These are phyloP conservation scores for Linderniella brevidens DNA, from an alignment of 257 asterid species.

Conservation along the genomic window DNA sequence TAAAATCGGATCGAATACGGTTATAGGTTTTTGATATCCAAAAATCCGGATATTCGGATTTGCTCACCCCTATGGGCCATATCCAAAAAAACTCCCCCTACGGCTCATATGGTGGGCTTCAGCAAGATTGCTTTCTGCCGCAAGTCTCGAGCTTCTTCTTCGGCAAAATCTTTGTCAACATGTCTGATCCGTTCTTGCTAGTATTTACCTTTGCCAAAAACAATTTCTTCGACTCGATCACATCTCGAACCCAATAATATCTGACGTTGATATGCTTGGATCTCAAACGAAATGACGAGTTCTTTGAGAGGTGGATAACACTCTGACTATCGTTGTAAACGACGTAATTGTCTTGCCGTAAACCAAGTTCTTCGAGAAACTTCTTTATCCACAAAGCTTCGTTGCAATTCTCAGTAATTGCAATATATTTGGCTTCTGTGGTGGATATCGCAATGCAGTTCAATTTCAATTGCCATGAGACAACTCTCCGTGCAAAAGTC, in stretches of 20 bases:
- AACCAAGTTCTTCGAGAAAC: conserved; percentile 1
- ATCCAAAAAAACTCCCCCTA: conserved; percentile 1
- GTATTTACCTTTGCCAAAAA: neutral
- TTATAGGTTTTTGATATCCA: too few relatives aligned
- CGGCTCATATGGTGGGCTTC: neutral
- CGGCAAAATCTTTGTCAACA: conserved; percentile 5
- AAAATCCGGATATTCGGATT: too few relatives aligned
- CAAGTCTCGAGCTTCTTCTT: neutral
- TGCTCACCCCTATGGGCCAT: too few relatives aligned
- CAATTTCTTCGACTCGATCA: neutral
- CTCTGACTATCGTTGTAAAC: neutral
- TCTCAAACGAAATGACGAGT: neutral
- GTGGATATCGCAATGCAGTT: conserved; percentile 1
- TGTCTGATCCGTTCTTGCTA: neutral
- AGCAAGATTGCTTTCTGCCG: neutral
- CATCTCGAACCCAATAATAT: conserved; percentile 4
- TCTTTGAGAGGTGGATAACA: neutral
- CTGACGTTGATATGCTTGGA: conserved; percentile 1
- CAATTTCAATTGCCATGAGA: neutral
- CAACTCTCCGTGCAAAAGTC: neutral
- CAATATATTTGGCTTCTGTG: neutral
- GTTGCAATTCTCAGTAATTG: neutral
- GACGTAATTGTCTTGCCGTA: neutral
- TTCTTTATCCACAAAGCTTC: neutral
- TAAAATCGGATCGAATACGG: too few relatives aligned